A percentile compares a stretch with the other conserved stretches of the same genome.
Evolutionary conservation across 2,329 filamentous ascomycete species (phyloP).

Genomic region (Allantophomopsis lycopodina): DNA sequence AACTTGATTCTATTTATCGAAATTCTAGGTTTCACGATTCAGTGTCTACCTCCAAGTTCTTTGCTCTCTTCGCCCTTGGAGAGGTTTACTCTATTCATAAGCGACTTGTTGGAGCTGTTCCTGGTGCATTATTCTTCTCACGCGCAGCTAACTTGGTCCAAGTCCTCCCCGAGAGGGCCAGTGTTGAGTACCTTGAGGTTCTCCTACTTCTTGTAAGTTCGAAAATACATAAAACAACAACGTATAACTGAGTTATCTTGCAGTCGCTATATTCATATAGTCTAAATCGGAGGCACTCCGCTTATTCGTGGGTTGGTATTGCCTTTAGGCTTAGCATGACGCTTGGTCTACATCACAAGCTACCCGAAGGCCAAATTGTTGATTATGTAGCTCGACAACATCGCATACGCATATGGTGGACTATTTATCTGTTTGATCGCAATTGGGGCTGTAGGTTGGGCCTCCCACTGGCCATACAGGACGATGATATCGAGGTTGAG

Average conservation of each 20-base stretch:
- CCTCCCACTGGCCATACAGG: constrained; percentile 30
- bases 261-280: constrained; percentile 21
- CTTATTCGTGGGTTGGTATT: constrained; percentile 18
- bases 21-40: constrained; percentile 16
- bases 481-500: constrained; percentile 29
- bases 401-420: constrained; percentile 27
- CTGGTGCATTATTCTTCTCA: constrained; percentile 28
- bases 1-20: constrained; percentile 21
- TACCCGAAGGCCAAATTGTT: constrained; percentile 21
- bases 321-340: constrained; percentile 25
- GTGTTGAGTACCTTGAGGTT: constrained; percentile 26
- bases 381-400: constrained; percentile 22
- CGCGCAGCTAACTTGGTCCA: constrained; percentile 24
- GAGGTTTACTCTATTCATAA: constrained; percentile 25
- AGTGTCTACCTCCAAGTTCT: constrained; percentile 28
- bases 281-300: constrained; percentile 20
- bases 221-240: too few relatives aligned
- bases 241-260: too few relatives aligned
- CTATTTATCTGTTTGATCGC: constrained; percentile 28
- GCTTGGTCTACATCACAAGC: constrained; percentile 27
- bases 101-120: constrained; percentile 15
- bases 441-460: constrained; percentile 34
- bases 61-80: constrained; percentile 27
- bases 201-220: constrained; percentile 21
- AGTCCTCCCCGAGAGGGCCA: constrained; percentile 27